phyloP scores from a whole-genome alignment of 257 asterid genomes.

The Sherardia arvensis region DNA sequence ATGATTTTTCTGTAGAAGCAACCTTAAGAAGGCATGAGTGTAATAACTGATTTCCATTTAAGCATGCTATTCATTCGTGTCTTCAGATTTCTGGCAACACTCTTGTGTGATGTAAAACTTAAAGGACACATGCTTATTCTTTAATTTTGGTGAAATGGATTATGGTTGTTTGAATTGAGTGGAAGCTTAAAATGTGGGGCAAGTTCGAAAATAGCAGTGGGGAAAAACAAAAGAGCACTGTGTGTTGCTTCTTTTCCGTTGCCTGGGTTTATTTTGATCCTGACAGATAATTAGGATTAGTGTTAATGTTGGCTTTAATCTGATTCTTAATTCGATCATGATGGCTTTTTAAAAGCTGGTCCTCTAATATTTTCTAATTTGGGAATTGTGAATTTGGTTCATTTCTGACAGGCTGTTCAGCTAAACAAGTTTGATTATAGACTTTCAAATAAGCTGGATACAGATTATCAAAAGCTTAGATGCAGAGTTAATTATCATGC shows the following conservation, averaged over 20 bases:
- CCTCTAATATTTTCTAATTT: background rate
- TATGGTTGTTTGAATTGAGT: background rate
- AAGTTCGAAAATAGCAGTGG: background rate
- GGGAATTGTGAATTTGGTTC: slow-evolving; percentile 7
- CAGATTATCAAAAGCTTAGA: slow-evolving; percentile 86
- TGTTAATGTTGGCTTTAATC: background rate
- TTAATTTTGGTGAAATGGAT: background rate
- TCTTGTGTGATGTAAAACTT: background rate
- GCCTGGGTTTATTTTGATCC: background rate
- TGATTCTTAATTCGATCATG: background rate
- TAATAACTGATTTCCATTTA: background rate
- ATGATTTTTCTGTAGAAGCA: background rate
- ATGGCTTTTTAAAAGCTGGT: background rate
- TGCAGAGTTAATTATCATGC: slow-evolving; percentile 97
- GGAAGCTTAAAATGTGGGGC: background rate
- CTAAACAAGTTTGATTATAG: slow-evolving; percentile 90
- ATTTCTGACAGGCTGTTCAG: slow-evolving; percentile 71
- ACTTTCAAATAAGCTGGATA: slow-evolving; percentile 73
- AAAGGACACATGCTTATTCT: background rate
- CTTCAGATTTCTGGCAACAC: background rate
- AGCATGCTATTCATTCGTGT: background rate
- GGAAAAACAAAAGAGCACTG: background rate
- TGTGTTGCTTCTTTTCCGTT: background rate
- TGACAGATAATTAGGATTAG: background rate
- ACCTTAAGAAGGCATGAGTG: background rate